Conservation (phyloP, 495 filamentous ascomycete genomes). For the Xylaria intraflava region DNA sequence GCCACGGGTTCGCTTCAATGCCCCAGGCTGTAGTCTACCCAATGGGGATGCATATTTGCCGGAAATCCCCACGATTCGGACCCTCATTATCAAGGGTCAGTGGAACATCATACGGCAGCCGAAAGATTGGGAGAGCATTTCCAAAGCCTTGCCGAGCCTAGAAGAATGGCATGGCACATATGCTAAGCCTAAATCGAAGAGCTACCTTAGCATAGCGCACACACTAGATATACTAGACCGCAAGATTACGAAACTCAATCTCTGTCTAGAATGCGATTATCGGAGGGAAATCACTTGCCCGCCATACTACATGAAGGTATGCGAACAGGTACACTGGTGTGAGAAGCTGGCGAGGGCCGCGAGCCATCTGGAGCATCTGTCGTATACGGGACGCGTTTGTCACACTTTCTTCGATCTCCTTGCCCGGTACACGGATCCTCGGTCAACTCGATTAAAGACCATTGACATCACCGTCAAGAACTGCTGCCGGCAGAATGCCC, state of each 20-base stretch:
- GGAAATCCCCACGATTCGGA: slow-evolving; percentile 42
- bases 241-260: slow-evolving; percentile 52
- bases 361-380: slow-evolving; percentile 53
- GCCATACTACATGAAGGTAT: slow-evolving; percentile 48
- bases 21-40: slow-evolving; percentile 12
- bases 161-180: slow-evolving; percentile 68
- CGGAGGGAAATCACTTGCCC: slow-evolving; percentile 51
- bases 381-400: slow-evolving; percentile 62
- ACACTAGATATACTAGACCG: slow-evolving; percentile 47
- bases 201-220: slow-evolving; percentile 56
- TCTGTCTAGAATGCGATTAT: slow-evolving; percentile 63
- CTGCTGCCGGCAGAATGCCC: slow-evolving; percentile 50
- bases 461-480: slow-evolving; percentile 65
- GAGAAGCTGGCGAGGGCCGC: slow-evolving; percentile 46
- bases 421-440: slow-evolving; percentile 32
- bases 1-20: slow-evolving; percentile 55
- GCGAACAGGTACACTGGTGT: slow-evolving; percentile 51
- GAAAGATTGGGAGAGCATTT: slow-evolving; percentile 55
- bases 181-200: slow-evolving; percentile 61
- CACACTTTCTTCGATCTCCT: slow-evolving; percentile 50
- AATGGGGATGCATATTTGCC: slow-evolving; percentile 32
- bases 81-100: slow-evolving; percentile 63
- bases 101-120: slow-evolving; percentile 68
- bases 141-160: slow-evolving; percentile 54
- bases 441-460: slow-evolving; percentile 47